Conservation (phyloP, 257 asterid genomes). For the Forsythia viridissima region DNA sequence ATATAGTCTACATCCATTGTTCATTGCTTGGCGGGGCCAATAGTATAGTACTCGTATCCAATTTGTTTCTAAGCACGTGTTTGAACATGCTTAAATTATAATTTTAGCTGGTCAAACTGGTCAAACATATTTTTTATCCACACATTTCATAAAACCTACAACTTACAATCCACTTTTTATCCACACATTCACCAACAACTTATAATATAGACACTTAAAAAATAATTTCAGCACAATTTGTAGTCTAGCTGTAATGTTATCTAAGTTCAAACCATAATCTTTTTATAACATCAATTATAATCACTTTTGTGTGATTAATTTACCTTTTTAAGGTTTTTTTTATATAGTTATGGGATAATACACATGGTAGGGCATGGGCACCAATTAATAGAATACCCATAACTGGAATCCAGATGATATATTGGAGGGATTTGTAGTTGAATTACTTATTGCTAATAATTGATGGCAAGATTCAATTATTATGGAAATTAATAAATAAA, state of each 20-base stretch:
- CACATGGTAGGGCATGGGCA: background rate
- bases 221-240: too few species aligned
- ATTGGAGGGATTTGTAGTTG: background rate
- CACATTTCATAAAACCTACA: too few species aligned
- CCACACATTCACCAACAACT: too few species aligned
- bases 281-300: background rate
- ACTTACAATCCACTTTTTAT: too few species aligned
- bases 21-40: background rate
- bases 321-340: background rate
- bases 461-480: too few species aligned
- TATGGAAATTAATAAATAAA: too few species aligned
- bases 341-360: background rate
- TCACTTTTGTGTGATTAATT: background rate
- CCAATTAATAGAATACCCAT: background rate
- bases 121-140: too few species aligned
- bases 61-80: background rate
- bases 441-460: background rate
- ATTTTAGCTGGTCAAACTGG: too few species aligned
- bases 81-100: too few species aligned
- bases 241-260: background rate
- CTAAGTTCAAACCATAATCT: background rate
- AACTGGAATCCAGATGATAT: background rate
- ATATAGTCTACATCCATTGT: background rate
- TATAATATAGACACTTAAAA: too few species aligned
- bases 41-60: background rate